Evolutionary conservation across 164 flowering plant genomes (phyloP).

Genomic region (Stephania yunnanensis): DNA sequence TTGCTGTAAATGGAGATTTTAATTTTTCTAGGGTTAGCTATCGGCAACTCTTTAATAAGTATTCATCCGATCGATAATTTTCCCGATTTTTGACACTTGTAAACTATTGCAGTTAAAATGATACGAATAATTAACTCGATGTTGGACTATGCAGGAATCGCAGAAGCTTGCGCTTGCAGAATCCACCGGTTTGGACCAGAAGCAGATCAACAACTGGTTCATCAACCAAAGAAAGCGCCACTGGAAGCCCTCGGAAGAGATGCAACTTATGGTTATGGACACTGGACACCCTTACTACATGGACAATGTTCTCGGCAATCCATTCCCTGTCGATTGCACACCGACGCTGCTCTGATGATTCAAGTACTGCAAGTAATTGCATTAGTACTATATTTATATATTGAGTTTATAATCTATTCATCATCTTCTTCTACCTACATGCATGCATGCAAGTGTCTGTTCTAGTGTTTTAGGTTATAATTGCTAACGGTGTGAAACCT

Average conservation of each 20-base stretch:
- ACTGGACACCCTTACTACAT: slow-evolving; percentile 55
- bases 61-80: no score
- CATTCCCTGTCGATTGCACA: slow-evolving; percentile 67
- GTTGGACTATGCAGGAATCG: slow-evolving; percentile 9
- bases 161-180: slow-evolving; percentile 53
- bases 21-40: no score
- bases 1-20: no score
- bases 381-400: no score
- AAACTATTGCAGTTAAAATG: no score
- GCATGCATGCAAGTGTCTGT: not conserved
- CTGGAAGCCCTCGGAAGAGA: slow-evolving; percentile 87
- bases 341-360: slow-evolving; percentile 22
- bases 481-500: not conserved
- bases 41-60: no score
- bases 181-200: slow-evolving; percentile 71
- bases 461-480: not conserved
- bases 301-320: slow-evolving; percentile 56
- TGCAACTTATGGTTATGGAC: slow-evolving; percentile 46
- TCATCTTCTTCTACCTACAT: no score
- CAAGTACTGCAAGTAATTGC: no score
- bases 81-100: no score
- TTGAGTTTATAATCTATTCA: no score
- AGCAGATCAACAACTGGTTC: slow-evolving; percentile 90
- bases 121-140: no score
- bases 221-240: slow-evolving; percentile 78